These are phyloP conservation scores for Butyriboletus loyo DNA, from an alignment of 768 basidiomycete species.

Conservation along the genomic window DNA sequence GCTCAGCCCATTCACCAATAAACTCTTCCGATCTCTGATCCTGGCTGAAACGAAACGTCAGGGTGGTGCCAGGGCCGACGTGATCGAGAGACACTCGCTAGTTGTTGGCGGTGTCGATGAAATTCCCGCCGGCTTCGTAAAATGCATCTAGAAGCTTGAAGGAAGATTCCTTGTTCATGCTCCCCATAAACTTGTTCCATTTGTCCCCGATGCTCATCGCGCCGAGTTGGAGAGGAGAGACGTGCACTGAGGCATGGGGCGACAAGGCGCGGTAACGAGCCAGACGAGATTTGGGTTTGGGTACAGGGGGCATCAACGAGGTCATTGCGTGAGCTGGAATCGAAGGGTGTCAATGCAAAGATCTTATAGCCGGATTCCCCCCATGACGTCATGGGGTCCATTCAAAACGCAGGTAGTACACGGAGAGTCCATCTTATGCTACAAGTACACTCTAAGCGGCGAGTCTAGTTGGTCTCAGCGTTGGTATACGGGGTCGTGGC, in stretches of 20 bases:
- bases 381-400: background rate
- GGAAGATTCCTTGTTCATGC: slow-evolving; percentile 39
- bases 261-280: slow-evolving; percentile 38
- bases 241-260: slow-evolving; percentile 41
- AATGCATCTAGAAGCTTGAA: slow-evolving; percentile 48
- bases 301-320: slow-evolving; percentile 10
- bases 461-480: slow-evolving; percentile 38
- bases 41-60: slow-evolving; percentile 34
- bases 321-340: background rate
- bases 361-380: background rate
- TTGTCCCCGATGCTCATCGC: slow-evolving; percentile 46
- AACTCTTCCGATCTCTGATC: slow-evolving; percentile 52
- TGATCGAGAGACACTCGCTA: slow-evolving; percentile 29
- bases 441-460: background rate
- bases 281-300: slow-evolving; percentile 32
- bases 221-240: slow-evolving; percentile 47
- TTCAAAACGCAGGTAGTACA: background rate
- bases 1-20: slow-evolving; percentile 50
- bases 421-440: background rate
- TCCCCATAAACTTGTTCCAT: slow-evolving; percentile 34
- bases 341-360: too few relatives aligned
- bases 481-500: slow-evolving; percentile 39
- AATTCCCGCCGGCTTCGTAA: slow-evolving; percentile 45
- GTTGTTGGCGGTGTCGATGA: slow-evolving; percentile 48
- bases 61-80: background rate